Evolutionary conservation across 805 yeast genomes (phyloP).

Genomic region (Isabelozyma heimii): DNA sequence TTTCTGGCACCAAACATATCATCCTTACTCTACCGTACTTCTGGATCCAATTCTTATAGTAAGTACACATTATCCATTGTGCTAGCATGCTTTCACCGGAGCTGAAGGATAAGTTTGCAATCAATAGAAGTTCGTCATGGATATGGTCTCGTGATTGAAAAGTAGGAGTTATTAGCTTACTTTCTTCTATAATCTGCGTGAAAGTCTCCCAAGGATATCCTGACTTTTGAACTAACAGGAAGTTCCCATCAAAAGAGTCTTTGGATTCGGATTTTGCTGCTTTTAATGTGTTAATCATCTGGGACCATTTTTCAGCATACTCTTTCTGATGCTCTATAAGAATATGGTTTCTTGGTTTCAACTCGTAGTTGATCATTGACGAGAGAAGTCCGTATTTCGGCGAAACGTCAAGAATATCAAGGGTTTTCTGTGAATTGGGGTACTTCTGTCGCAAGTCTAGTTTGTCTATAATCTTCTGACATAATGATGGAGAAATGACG

Average conservation of each 20-base stretch:
- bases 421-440: slow-evolving; percentile 28
- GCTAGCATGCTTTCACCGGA: slow-evolving; percentile 68
- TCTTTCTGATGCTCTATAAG: slow-evolving; percentile 52
- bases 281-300: slow-evolving; percentile 19
- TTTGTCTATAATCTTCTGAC: slow-evolving; percentile 44
- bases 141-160: slow-evolving; percentile 33
- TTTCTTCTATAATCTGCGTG: slow-evolving; percentile 42
- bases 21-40: slow-evolving; percentile 69
- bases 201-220: slow-evolving; percentile 73
- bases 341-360: slow-evolving; percentile 63
- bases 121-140: slow-evolving; percentile 53
- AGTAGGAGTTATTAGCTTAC: slow-evolving; percentile 36
- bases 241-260: slow-evolving; percentile 13
- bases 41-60: slow-evolving; percentile 71
- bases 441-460: slow-evolving; percentile 39
- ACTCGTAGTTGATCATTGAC: slow-evolving; percentile 54
- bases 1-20: slow-evolving; percentile 64
- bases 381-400: slow-evolving; percentile 63
- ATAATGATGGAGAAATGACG: slow-evolving; percentile 13
- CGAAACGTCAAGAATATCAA: slow-evolving; percentile 58
- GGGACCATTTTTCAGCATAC: slow-evolving; percentile 24
- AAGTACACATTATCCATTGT: slow-evolving; percentile 72
- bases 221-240: slow-evolving; percentile 36
- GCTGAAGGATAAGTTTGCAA: slow-evolving; percentile 56
- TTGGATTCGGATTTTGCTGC: slow-evolving; percentile 18